phyloP scores from a whole-genome alignment of 1,284 basidiomycete species.

The Xanthoconium separans region DNA sequence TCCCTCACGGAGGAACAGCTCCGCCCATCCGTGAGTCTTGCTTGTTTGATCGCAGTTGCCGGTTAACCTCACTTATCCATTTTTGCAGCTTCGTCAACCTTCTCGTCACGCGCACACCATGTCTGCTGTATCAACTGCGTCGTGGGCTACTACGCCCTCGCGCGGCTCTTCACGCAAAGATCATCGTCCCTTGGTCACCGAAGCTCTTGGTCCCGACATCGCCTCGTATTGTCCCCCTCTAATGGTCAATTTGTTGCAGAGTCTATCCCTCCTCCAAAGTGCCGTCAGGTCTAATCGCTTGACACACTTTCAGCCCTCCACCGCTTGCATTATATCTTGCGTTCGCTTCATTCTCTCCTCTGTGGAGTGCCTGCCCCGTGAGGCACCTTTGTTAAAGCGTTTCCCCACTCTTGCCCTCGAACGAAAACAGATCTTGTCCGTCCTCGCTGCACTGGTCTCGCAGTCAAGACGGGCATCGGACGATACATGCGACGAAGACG shows the following conservation, averaged over 20 bases:
- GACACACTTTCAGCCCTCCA: constrained; percentile 82
- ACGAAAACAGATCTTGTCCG: constrained; percentile 80
- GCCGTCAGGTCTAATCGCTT: constrained; percentile 77
- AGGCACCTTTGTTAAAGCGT: constrained; percentile 69
- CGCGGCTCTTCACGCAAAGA: constrained; percentile 35
- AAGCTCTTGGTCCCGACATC: constrained; percentile 44
- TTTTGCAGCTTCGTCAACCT: constrained; percentile 23
- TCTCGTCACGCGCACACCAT: constrained; percentile 46
- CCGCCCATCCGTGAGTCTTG: constrained; percentile 42
- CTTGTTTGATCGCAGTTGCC: constrained; percentile 4
- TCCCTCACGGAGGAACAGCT: constrained; percentile 52
- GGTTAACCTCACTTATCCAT: not conserved
- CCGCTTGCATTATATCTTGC: constrained; percentile 90
- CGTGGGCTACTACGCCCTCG: constrained; percentile 53
- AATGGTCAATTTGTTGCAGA: constrained; percentile 80
- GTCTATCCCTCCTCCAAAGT: constrained; percentile 81
- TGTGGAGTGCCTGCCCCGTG: constrained; percentile 84
- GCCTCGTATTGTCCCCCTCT: constrained; percentile 68
- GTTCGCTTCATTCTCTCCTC: constrained; percentile 88
- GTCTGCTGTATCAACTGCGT: constrained; percentile 50
- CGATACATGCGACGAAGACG: constrained; percentile 46
- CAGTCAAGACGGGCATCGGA: constrained; percentile 80
- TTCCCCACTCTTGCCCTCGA: constrained; percentile 73
- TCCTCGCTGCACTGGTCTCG: constrained; percentile 81
- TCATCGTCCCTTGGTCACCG: constrained; percentile 46